A percentile compares a stretch with the other conserved stretches of the same genome.
phyloP scores from a whole-genome alignment of 202 grass and related monocot species.

The Tripidium arundinaceum region DNA sequence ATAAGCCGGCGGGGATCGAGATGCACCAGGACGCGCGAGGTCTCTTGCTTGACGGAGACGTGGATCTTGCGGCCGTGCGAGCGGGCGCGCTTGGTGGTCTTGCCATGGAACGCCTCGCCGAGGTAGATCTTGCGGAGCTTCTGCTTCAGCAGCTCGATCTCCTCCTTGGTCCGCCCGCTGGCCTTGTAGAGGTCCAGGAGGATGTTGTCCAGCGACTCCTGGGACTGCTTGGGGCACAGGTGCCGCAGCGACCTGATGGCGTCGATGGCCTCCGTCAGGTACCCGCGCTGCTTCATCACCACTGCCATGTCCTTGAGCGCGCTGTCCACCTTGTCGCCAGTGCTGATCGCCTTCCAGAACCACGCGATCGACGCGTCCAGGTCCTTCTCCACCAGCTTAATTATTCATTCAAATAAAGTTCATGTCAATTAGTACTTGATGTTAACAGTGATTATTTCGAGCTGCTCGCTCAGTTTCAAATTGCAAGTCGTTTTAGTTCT shows the following conservation, averaged over 20 bases:
- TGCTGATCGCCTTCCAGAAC: slow-evolving; percentile 91
- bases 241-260: slow-evolving; percentile 72
- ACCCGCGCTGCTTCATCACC: slow-evolving; percentile 89
- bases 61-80: slow-evolving; percentile 90
- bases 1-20: background rate
- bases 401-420: no score
- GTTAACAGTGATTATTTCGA: no score
- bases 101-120: slow-evolving; percentile 79
- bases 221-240: slow-evolving; percentile 70
- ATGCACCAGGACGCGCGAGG: slow-evolving; percentile 54
- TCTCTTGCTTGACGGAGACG: slow-evolving; percentile 86
- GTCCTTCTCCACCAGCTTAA: slow-evolving; percentile 86
- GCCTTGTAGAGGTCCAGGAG: slow-evolving; percentile 71
- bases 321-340: slow-evolving; percentile 68
- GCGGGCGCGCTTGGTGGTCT: slow-evolving; percentile 59
- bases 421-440: background rate
- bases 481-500: no score
- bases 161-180: slow-evolving; percentile 71
- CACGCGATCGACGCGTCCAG: slow-evolving; percentile 71
- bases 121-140: slow-evolving; percentile 82
- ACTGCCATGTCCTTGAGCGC: slow-evolving; percentile 98
- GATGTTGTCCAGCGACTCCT: slow-evolving; percentile 90
- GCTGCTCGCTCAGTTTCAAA: no score
- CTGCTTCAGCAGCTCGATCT: slow-evolving; percentile 85
- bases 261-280: slow-evolving; percentile 62